Base-by-base conservation (phyloP, 2,329 filamentous ascomycete species). In the Xylaria hypoxylon region DNA sequence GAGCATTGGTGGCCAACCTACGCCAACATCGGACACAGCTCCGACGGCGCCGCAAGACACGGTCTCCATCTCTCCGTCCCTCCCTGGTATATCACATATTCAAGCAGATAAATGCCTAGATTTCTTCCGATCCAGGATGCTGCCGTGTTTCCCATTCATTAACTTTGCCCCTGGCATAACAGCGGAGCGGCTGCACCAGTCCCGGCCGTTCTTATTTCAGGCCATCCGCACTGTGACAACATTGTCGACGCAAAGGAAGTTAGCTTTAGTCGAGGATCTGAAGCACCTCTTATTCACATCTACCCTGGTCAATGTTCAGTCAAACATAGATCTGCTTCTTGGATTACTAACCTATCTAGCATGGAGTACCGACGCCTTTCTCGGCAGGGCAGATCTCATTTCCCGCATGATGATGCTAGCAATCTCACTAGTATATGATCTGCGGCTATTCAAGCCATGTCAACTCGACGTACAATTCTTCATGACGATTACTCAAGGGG, bases 391-490 rank as follows among this genome's bases (percentile, higher is more conserved):
- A 61, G 71, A 74, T 59, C 72, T 73, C 26, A 19, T 79, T 2
- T 79, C 78, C 35, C 76, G 77, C 10, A 71, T 81, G 13, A 79
- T 78, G 72, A 75, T 75, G 76, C 71, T 78, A 19, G 78, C 78
- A 17, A 77, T 79, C 11, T 80, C 79, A 13, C 51, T 81, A 7
- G 76, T 77, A 22, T 75, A 76, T 69, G 79, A 81, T 65, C 64
- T 81, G 51, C 75, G 76, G 8, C 60, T 80, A 24, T 75, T 77
- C 59, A 77, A 77, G 28, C 75, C 77, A 28, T 68, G 73, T 1
- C 71, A 73, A 4, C 66, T 68, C 26, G 77, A 79, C 7, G 73
- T 73, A 4, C 40, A 59, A 17, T 68, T 76, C n/a, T 33, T 76
- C 19, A 77, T 80, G 62, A 72, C 73, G 48, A 62, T 69, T 15